A percentile compares a stretch with the other conserved stretches of the same genome.
These are phyloP conservation scores for Xylariales sp. DNA, from an alignment of 2,329 filamentous ascomycete genomes.

Conservation along the genomic window DNA sequence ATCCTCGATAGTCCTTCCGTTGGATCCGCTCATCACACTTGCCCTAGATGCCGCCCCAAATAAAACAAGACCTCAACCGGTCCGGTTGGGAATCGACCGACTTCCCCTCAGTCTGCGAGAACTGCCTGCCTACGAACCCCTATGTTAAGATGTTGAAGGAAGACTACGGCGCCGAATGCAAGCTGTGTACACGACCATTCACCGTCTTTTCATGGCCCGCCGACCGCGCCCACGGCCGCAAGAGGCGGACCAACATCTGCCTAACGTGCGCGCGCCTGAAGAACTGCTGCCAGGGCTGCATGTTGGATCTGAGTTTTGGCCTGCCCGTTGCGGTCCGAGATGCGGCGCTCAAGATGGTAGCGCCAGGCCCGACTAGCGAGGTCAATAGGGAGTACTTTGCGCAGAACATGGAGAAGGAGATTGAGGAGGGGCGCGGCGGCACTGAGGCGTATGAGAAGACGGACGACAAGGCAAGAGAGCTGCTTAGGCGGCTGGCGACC, in stretches of 20 bases:
- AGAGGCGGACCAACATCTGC: slow-evolving; percentile 93
- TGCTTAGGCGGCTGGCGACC: slow-evolving; percentile 77
- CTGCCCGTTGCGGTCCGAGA: slow-evolving; percentile 92
- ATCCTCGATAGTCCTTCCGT: no score
- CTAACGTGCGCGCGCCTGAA: slow-evolving; percentile 94
- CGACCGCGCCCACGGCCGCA: slow-evolving; percentile 79
- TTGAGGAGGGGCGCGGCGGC: slow-evolving; percentile 83
- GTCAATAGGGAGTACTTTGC: slow-evolving; percentile 98
- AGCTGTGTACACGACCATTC: slow-evolving; percentile 88
- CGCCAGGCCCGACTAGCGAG: slow-evolving; percentile 83
- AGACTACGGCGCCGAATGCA: slow-evolving; percentile 85
- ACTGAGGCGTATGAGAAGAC: slow-evolving; percentile 94
- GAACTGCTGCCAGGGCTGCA: slow-evolving; percentile 98
- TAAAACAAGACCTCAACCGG: slow-evolving; percentile 92
- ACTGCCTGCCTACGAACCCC: slow-evolving; percentile 90
- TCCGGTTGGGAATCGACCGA: slow-evolving; percentile 95
- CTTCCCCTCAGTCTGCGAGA: slow-evolving; percentile 85
- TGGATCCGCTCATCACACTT: no score
- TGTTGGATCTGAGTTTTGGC: slow-evolving; percentile 95
- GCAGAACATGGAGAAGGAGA: slow-evolving; percentile 92
- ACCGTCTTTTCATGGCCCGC: slow-evolving; percentile 94
- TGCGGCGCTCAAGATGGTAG: slow-evolving; percentile 95
- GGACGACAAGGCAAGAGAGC: slow-evolving; percentile 90
- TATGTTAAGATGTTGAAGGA: slow-evolving; percentile 99
- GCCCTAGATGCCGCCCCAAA: slow-evolving; percentile 88